Base-by-base conservation (phyloP, 164 flowering plant genomes). In the Piper longum region DNA sequence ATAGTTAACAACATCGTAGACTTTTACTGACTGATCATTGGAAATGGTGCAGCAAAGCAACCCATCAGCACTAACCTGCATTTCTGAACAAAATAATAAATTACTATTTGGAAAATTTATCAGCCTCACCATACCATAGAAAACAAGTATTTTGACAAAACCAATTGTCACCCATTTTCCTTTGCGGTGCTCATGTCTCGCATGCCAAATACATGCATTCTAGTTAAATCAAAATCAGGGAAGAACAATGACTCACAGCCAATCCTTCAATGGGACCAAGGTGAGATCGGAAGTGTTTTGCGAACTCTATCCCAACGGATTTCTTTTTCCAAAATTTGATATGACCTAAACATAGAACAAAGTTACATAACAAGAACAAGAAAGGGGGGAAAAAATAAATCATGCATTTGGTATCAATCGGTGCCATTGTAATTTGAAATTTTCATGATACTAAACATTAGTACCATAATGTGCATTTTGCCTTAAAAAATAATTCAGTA, bases 261-360 rank as follows among this genome's bases (percentile, higher is more conserved):
- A 93, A 64, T 43, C 95, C 99, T 79, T 90, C 97, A 76, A 93
- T 90, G 43, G 99, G 82, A 70, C 97, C 97, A 69, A 90, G 83
- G 72, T 93, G 99, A 48, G 99, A 87, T 72, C 96, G 81, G 75
- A 90, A 93, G 80, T 93, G 97, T 72, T 93, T 93, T 51, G 99
- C 99, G 75, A 93, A 93, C 79, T 93, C 99, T 67, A 93, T 84
- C 42, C 95, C 99, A 56, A 73, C 9, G 43, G 89, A 60, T 72
- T 83, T 93, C 71, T 93, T 93, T 89, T 90, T 93, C 99, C 99
- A 93, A 74, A 93, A 93, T 72, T 93, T 93, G 77, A 93, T 73
- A 70, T 93, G 99, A 63, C 99, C 99, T 93, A 65, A 12, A 41
- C 4, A 11, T 8, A 12, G 14, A 60, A 60, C 4, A 41, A 60